Conservation (phyloP, 371 early-diverging fungal genomes). For the Actinomucor elegans region DNA sequence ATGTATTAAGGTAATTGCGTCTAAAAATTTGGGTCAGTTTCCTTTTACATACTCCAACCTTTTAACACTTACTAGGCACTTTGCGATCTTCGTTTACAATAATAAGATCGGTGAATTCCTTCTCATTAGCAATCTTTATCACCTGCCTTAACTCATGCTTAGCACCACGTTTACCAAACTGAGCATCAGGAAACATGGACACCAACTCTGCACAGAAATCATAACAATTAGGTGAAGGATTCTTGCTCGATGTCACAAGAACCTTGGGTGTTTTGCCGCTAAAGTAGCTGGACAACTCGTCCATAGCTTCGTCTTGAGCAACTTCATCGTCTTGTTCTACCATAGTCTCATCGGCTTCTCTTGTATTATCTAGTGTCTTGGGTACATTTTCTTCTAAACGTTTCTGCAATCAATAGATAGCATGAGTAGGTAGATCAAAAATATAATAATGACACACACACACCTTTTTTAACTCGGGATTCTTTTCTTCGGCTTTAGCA, state of each 20-base stretch:
- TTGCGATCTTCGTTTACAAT: conserved; percentile 93
- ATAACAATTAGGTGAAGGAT: conserved; percentile 56
- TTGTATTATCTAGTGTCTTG: conserved; percentile 88
- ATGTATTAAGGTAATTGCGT: conserved; percentile 91
- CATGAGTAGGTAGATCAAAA: not conserved
- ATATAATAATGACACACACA: not conserved
- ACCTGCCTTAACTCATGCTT: conserved; percentile 91
- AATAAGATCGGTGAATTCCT: conserved; percentile 91
- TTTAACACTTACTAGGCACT: conserved; percentile 69
- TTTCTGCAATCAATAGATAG: conserved; percentile 46
- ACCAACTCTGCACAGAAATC: conserved; percentile 90
- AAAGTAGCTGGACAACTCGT: conserved; percentile 94
- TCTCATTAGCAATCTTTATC: conserved; percentile 83
- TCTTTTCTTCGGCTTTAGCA: conserved; percentile 80
- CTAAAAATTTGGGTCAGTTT: conserved; percentile 32
- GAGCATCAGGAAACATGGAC: conserved; percentile 89
- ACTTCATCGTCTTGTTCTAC: conserved; percentile 87
- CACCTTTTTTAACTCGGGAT: conserved; percentile 88
- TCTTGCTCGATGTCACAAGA: conserved; percentile 89
- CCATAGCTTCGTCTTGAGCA: conserved; percentile 84
- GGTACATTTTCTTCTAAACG: conserved; percentile 90
- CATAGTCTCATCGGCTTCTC: conserved; percentile 93
- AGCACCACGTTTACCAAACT: conserved; percentile 85
- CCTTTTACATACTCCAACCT: not conserved
- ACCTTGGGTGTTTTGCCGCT: conserved; percentile 88